A percentile compares a stretch with the other conserved stretches of the same genome.
These are phyloP conservation scores for Phytopythium helicoides DNA, from an alignment of 352 stramenopile genomes.

Conservation along the genomic window DNA sequence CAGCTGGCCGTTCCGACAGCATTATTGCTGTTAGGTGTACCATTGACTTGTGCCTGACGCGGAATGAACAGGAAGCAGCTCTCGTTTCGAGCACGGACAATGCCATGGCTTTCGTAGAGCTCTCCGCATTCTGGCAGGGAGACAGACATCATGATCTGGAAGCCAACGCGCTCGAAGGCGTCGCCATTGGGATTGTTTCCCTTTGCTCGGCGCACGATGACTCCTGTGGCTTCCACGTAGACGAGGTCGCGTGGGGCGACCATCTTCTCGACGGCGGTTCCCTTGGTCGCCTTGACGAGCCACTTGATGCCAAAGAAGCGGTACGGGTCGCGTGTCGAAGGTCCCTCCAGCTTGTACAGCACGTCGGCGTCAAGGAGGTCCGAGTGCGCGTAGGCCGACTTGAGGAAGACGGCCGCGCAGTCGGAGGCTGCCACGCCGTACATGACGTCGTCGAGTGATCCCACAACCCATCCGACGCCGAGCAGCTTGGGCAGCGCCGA, in stretches of 20 bases:
- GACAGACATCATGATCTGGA: slow-evolving; percentile 68
- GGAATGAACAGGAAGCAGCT: slow-evolving; percentile 45
- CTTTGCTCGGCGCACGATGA: slow-evolving; percentile 29
- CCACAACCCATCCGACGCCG: slow-evolving; percentile 37
- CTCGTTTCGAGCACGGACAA: slow-evolving; percentile 36
- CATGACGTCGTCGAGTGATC: slow-evolving; percentile 57
- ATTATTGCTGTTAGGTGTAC: not conserved
- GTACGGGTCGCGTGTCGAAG: slow-evolving; percentile 57
- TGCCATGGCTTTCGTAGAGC: slow-evolving; percentile 23
- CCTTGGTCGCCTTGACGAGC: slow-evolving; percentile 46
- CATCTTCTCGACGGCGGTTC: slow-evolving; percentile 36
- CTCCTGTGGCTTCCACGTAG: slow-evolving; percentile 65
- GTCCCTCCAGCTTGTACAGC: slow-evolving; percentile 51
- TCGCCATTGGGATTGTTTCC: slow-evolving; percentile 12
- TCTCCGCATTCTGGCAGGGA: slow-evolving; percentile 34
- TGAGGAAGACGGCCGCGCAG: slow-evolving; percentile 55
- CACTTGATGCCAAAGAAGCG: slow-evolving; percentile 69
- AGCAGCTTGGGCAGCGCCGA: slow-evolving; percentile 30
- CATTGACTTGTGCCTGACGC: slow-evolving; percentile 10
- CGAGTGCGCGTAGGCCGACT: slow-evolving; percentile 35
- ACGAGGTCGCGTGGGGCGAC: slow-evolving; percentile 51
- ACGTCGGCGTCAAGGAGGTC: slow-evolving; percentile 60
- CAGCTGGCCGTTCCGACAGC: slow-evolving; percentile 9
- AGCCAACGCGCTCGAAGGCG: slow-evolving; percentile 56
- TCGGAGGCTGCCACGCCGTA: slow-evolving; percentile 52